A percentile compares a stretch with the other conserved stretches of the same genome.
These are phyloP conservation scores for Scheffersomyces segobiensis DNA, from an alignment of 1,139 yeast genomes.

Conservation along the genomic window DNA sequence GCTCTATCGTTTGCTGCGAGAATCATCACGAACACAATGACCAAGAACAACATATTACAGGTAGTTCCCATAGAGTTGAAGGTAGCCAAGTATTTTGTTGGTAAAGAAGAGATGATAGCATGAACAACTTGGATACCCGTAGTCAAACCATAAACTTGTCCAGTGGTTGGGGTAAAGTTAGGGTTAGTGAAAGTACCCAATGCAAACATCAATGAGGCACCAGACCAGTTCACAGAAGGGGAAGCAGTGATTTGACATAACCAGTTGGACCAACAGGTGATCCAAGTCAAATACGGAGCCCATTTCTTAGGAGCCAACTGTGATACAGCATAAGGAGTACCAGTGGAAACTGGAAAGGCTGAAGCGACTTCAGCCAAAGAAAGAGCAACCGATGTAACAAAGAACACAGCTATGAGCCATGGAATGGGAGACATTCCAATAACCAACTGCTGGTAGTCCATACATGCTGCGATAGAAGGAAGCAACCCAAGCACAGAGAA, in stretches of 20 bases:
- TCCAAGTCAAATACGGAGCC: slow-evolving; percentile 51
- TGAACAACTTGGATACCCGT: slow-evolving; percentile 54
- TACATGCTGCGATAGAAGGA: slow-evolving; percentile 67
- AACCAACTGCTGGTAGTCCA: slow-evolving; percentile 53
- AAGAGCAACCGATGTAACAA: slow-evolving; percentile 51
- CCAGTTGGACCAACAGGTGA: slow-evolving; percentile 36
- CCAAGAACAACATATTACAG: slow-evolving; percentile 51
- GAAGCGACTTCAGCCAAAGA: slow-evolving; percentile 50
- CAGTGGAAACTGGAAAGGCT: slow-evolving; percentile 51
- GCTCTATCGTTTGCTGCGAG: slow-evolving; percentile 54
- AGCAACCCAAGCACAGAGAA: slow-evolving; percentile 72
- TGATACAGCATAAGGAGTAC: slow-evolving; percentile 50
- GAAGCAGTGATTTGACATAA: slow-evolving; percentile 56
- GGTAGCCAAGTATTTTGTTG: slow-evolving; percentile 58
- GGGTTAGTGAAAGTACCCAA: slow-evolving; percentile 34
- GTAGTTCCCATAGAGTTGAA: slow-evolving; percentile 56
- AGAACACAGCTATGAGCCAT: slow-evolving; percentile 52
- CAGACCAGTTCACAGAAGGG: slow-evolving; percentile 65
- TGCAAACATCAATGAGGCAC: slow-evolving; percentile 63
- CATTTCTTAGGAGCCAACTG: slow-evolving; percentile 56
- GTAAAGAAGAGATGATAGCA: slow-evolving; percentile 48
- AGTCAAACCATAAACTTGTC: slow-evolving; percentile 22
- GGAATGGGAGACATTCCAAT: slow-evolving; percentile 56
- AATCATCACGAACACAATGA: slow-evolving; percentile 57
- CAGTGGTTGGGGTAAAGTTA: slow-evolving; percentile 16